Evolutionary conservation across 768 basidiomycete genomes (phyloP).

Genomic region (Calocera viscosa): DNA sequence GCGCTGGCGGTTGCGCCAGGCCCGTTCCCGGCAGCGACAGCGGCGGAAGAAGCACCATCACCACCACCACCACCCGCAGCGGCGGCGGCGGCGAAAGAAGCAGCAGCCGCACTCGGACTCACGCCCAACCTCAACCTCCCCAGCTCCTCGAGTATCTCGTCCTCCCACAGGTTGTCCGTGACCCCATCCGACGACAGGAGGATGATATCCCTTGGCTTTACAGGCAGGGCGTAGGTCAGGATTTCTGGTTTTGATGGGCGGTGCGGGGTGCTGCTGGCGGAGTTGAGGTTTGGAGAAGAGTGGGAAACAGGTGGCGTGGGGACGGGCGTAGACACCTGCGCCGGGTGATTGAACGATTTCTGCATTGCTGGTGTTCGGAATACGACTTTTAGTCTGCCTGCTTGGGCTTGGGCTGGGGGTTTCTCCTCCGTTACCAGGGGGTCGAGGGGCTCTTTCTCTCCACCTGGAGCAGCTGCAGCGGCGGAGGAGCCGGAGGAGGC

Average conservation of each 20-base stretch:
- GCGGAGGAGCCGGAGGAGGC: too few relatives aligned
- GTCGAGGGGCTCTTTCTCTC: too few relatives aligned
- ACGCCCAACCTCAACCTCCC: conserved; percentile 32
- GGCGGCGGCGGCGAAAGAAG: too few relatives aligned
- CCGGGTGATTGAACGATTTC: background rate
- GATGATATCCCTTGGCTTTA: conserved; percentile 58
- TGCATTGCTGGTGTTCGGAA: background rate
- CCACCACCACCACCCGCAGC: too few relatives aligned
- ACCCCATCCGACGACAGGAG: conserved; percentile 73
- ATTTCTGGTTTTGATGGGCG: background rate
- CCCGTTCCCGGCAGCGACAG: too few relatives aligned
- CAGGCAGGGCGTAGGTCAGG: conserved; percentile 39
- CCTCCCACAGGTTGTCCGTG: conserved; percentile 80
- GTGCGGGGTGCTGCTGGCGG: too few relatives aligned
- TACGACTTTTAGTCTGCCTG: background rate
- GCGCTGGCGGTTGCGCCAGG: too few relatives aligned
- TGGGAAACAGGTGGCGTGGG: background rate
- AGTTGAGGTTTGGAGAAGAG: too few relatives aligned
- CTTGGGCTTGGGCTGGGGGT: background rate
- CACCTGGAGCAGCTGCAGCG: too few relatives aligned
- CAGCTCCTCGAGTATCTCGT: conserved; percentile 75
- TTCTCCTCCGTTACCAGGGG: too few relatives aligned
- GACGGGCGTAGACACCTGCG: background rate
- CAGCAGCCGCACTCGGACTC: conserved; percentile 25
- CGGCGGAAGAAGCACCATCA: too few relatives aligned